phyloP scores from a whole-genome alignment of 2,329 filamentous ascomycete genomes.

The Fusarium pseudocircinatum region DNA sequence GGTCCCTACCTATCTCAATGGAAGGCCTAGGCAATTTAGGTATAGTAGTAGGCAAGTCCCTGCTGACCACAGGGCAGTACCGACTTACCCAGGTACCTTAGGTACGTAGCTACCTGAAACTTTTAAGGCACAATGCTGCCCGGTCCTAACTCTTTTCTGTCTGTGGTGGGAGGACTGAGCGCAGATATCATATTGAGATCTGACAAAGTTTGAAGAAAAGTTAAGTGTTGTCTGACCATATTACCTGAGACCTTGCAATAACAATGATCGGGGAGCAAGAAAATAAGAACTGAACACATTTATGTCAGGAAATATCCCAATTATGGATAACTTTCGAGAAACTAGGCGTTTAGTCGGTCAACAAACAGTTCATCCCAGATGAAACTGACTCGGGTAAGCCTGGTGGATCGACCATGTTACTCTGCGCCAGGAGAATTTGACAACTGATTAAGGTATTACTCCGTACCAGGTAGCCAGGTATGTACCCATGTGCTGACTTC shows the following conservation, averaged over 20 bases:
- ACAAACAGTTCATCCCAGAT: not conserved
- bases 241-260: not conserved
- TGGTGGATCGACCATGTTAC: not conserved
- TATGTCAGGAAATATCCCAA: conserved; percentile 6
- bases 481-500: not conserved
- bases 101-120: not conserved
- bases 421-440: not conserved
- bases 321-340: conserved; percentile 23
- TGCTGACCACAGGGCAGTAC: not conserved
- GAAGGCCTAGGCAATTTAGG: not conserved
- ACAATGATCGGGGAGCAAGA: not conserved
- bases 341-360: conserved; percentile 8
- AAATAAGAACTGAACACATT: not conserved
- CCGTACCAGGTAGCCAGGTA: not conserved
- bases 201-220: not conserved
- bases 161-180: conserved; percentile 23
- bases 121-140: conserved; percentile 5
- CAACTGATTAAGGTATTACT: not conserved
- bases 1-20: not conserved
- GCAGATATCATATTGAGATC: conserved; percentile 7
- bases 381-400: conserved; percentile 25
- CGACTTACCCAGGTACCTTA: not conserved
- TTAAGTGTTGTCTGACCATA: not conserved
- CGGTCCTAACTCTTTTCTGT: not conserved
- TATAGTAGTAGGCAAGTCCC: not conserved